Evolutionary conservation across 2,329 filamentous ascomycete species (phyloP), one percentile per base, ranked within the genome.

Genomic region (Beauveria australis): DNA sequence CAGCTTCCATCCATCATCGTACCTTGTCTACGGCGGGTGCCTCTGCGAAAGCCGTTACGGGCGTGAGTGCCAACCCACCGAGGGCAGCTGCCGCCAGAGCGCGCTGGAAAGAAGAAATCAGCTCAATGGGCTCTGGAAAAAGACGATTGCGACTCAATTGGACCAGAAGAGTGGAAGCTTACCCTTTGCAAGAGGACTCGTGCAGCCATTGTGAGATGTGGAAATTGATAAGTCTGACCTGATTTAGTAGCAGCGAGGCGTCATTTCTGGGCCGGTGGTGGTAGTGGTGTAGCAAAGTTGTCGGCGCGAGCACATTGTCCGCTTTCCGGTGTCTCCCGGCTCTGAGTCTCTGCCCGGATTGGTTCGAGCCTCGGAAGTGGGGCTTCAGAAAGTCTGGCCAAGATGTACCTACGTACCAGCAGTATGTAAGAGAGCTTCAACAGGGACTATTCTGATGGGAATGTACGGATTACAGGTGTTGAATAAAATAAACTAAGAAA

Each of bases 41-140:
- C 72, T 86, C 83, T 69, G 83, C 83, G 66, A 76, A 71, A 65
- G 77, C 79, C 55, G 74, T 74, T 61, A 75, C 73, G 56, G 80
- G 80, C 65, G 74, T 73, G 64, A 82, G 72, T 64, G 75, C 76
- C 68, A 80, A 71, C 67, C 75, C 74, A 66, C 78, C 77, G 59
- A 81, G 74, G 66, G 80, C 73, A 67, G 79, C 72, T 67, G 80
- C 75, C 63, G 81, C 79, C 73, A 74, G 72, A 68, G 77, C 78
- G 74, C 77, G 78, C 79, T 84, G 72, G 64, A 12, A 19, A 64
- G 61, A 59, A 63, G 61, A 64, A 66, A 69, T 72, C 65, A 71
- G 75, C 66, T 69, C 65, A 64, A 56, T 62, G 44, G 10, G 28
- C 30, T 40, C 43, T 14, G 14, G 37, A 37, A 33, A 28, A 40